These are phyloP conservation scores for Phytophthora sp. DNA, from an alignment of 352 stramenopile species.

Conservation along the genomic window DNA sequence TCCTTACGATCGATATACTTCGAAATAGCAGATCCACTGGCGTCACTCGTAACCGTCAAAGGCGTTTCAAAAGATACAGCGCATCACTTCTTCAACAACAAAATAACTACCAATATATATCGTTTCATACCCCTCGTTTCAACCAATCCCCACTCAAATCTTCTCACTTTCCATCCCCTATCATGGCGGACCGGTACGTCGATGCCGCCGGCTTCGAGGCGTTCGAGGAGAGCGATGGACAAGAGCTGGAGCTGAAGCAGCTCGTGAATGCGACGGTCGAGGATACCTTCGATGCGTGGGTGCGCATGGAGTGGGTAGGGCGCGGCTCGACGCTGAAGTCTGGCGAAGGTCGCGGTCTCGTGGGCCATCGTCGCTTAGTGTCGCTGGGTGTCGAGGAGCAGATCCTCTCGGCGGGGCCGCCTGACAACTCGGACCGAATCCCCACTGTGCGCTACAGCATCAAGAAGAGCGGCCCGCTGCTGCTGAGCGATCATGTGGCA, in stretches of 20 bases:
- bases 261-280: slow-evolving; percentile 42
- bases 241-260: slow-evolving; percentile 52
- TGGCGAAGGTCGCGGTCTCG: slow-evolving; percentile 47
- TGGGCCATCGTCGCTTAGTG: slow-evolving; percentile 50
- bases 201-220: slow-evolving; percentile 48
- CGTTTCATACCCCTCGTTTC: not conserved
- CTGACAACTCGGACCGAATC: slow-evolving; percentile 48
- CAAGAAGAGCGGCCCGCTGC: slow-evolving; percentile 47
- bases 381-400: slow-evolving; percentile 57
- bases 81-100: slow-evolving; percentile 2
- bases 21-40: not conserved
- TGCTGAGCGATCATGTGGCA: slow-evolving; percentile 56
- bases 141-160: slow-evolving; percentile 4
- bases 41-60: not conserved
- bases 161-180: not conserved
- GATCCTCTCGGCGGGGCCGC: slow-evolving; percentile 56
- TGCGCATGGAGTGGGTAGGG: slow-evolving; percentile 53
- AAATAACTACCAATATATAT: slow-evolving; percentile 1
- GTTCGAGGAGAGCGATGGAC: slow-evolving; percentile 56
- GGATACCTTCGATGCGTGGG: slow-evolving; percentile 57
- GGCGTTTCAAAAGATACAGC: slow-evolving; percentile 21
- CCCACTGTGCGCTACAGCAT: slow-evolving; percentile 58
- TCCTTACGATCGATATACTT: not conserved
- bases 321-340: slow-evolving; percentile 37
- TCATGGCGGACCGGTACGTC: slow-evolving; percentile 43